These are phyloP conservation scores for Penicillium sp. DNA, from an alignment of 2,329 filamentous ascomycete genomes.

Conservation along the genomic window DNA sequence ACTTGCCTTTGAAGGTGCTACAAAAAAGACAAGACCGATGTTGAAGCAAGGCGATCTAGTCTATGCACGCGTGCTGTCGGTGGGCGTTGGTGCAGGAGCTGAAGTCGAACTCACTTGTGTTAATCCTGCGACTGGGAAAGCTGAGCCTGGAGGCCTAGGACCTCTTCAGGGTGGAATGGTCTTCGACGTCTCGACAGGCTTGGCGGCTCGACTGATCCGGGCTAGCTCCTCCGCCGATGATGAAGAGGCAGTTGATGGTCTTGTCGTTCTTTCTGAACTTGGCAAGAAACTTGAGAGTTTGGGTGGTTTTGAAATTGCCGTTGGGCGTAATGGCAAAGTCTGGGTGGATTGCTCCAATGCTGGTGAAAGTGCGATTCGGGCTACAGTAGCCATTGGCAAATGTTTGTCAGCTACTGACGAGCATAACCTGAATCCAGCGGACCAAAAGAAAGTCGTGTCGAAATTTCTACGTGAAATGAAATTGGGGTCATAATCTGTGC, in stretches of 20 bases:
- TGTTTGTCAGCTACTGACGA: constrained; percentile 74
- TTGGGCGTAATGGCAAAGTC: constrained; percentile 84
- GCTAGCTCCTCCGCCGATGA: constrained; percentile 37
- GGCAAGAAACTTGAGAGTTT: constrained; percentile 60
- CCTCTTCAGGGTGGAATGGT: constrained; percentile 80
- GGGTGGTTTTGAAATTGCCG: constrained; percentile 79
- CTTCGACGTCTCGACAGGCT: constrained; percentile 69
- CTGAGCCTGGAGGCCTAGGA: constrained; percentile 79
- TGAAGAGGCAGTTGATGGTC: constrained; percentile 50
- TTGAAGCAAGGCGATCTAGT: constrained; percentile 70
- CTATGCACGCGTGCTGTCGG: constrained; percentile 75
- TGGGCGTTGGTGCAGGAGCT: constrained; percentile 74
- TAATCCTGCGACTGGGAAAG: constrained; percentile 76
- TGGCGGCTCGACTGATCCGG: constrained; percentile 67
- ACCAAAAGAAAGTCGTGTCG: constrained; percentile 45
- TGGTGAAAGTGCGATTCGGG: constrained; percentile 52
- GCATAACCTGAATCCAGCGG: constrained; percentile 40
- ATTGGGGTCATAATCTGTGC: constrained; percentile 24
- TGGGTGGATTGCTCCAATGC: constrained; percentile 75
- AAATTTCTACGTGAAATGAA: constrained; percentile 41
- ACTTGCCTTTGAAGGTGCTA: constrained; percentile 86
- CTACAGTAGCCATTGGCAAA: constrained; percentile 69
- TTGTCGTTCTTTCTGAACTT: constrained; percentile 73
- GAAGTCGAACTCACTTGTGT: constrained; percentile 89
- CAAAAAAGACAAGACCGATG: constrained; percentile 82